Percentiles rank a stretch among this genome's conserved stretches.
phyloP scores from a whole-genome alignment of 1,284 basidiomycete species.

The Apiotrichum veenhuisii region DNA sequence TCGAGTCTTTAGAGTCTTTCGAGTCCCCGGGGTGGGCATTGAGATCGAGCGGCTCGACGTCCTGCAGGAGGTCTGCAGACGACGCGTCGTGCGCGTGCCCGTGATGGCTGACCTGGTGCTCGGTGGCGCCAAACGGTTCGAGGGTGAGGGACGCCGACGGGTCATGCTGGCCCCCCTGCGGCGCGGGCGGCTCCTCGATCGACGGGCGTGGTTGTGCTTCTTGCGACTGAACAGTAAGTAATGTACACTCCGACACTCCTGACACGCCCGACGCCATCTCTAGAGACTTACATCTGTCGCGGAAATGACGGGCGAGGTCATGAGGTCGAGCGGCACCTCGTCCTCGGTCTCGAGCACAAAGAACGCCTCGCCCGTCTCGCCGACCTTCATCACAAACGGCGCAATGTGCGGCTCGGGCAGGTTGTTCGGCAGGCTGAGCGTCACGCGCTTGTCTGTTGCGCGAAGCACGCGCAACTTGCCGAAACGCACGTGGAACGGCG shows the following conservation, averaged over 20 bases:
- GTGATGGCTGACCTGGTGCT: constrained; percentile 25
- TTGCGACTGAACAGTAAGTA: constrained; percentile 3
- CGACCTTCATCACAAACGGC: constrained; percentile 97
- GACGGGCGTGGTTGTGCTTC: constrained; percentile 5
- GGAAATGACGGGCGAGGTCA: constrained; percentile 82
- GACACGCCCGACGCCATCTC: too few relatives aligned
- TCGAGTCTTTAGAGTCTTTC: neutral
- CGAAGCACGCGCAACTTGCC: constrained; percentile 96
- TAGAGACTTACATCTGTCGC: constrained; percentile 42
- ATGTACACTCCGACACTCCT: too few relatives aligned
- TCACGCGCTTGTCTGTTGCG: constrained; percentile 92
- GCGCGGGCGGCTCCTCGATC: neutral
- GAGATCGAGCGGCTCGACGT: constrained; percentile 49
- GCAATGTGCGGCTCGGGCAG: constrained; percentile 46
- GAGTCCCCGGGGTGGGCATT: constrained; percentile 26
- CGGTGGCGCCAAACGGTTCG: constrained; percentile 46
- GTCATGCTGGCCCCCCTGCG: neutral
- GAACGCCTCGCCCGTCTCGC: constrained; percentile 97
- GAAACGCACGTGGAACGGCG: constrained; percentile 96
- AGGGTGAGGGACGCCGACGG: constrained; percentile 30
- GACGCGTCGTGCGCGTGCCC: constrained; percentile 9
- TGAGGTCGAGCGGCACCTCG: constrained; percentile 85
- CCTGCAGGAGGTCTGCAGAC: constrained; percentile 19
- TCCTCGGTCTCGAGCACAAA: constrained; percentile 97
- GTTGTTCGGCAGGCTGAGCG: constrained; percentile 61